Conservation (phyloP, 1,284 basidiomycete species). For the Cryptococcus sp. region DNA sequence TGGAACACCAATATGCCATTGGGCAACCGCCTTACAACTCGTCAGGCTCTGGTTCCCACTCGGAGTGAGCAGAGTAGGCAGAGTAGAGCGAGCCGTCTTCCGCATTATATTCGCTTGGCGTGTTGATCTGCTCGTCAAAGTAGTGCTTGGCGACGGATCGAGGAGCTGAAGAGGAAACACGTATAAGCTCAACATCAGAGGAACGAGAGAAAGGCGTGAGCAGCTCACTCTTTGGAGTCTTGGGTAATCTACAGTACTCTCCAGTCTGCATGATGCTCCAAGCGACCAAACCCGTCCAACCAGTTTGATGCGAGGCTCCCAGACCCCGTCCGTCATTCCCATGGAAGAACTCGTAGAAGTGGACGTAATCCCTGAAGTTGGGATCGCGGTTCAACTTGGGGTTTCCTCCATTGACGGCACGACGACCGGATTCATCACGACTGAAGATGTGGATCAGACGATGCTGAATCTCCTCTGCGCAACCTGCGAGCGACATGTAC, state of each 20-base stretch:
- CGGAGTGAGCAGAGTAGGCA: conserved; percentile 39
- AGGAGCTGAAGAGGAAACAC: conserved; percentile 63
- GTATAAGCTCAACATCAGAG: conserved; percentile 1
- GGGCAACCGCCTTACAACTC: conserved; percentile 33
- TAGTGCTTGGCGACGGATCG: conserved; percentile 85
- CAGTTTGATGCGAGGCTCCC: conserved; percentile 96
- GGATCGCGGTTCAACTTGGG: conserved; percentile 85
- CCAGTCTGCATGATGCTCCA: conserved; percentile 87
- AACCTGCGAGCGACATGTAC: conserved; percentile 88
- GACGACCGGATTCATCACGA: conserved; percentile 77
- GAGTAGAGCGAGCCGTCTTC: conserved; percentile 45
- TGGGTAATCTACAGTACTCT: conserved; percentile 76
- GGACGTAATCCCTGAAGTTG: conserved; percentile 94
- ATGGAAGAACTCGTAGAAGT: conserved; percentile 98
- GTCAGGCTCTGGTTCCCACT: conserved; percentile 43
- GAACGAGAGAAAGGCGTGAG: not conserved
- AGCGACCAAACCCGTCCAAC: conserved; percentile 92
- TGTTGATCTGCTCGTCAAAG: conserved; percentile 69
- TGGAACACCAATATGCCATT: not conserved
- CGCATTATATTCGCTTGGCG: conserved; percentile 47
- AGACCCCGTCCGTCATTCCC: conserved; percentile 87
- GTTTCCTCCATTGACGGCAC: conserved; percentile 90
- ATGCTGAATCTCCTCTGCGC: conserved; percentile 96
- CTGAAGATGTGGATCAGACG: conserved; percentile 94
- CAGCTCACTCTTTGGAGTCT: conserved; percentile 77